These are phyloP conservation scores for Comarum palustre DNA, from an alignment of 306 rosid species.

Conservation along the genomic window DNA sequence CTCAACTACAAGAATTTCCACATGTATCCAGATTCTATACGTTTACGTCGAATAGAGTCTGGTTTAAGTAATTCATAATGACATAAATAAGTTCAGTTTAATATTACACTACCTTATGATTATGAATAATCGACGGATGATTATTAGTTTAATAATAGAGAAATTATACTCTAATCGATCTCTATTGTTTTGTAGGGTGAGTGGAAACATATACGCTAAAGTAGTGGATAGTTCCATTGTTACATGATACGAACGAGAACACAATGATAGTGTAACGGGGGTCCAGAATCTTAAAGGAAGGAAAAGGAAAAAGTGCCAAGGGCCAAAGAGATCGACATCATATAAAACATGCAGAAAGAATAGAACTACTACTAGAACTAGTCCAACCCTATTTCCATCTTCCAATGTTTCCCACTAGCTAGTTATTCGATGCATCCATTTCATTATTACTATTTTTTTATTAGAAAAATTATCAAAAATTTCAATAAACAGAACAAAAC, in stretches of 20 bases:
- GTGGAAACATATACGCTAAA: background rate
- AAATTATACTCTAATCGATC: background rate
- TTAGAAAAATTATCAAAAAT: too few relatives aligned
- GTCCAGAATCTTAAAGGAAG: slow-evolving; percentile 43
- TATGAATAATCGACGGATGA: too few relatives aligned
- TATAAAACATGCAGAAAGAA: slow-evolving; percentile 42
- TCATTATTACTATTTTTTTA: too few relatives aligned
- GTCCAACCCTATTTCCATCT: slow-evolving; percentile 6
- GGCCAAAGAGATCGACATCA: slow-evolving; percentile 43
- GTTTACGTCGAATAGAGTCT: background rate
- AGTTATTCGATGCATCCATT: background rate
- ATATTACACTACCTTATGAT: too few relatives aligned
- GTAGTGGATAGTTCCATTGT: slow-evolving; percentile 14
- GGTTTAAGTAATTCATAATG: background rate
- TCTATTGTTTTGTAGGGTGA: background rate
- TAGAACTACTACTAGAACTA: background rate
- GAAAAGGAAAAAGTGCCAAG: slow-evolving; percentile 44
- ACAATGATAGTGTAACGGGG: slow-evolving; percentile 24
- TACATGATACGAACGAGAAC: background rate
- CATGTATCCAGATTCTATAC: background rate
- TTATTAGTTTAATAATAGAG: too few relatives aligned
- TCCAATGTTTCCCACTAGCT: slow-evolving; percentile 21
- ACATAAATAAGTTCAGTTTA: too few relatives aligned
- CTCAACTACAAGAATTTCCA: background rate
- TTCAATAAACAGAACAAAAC: too few relatives aligned